Evolutionary conservation across 2,329 filamentous ascomycete genomes (phyloP).

Genomic region (Xylaria digitata): DNA sequence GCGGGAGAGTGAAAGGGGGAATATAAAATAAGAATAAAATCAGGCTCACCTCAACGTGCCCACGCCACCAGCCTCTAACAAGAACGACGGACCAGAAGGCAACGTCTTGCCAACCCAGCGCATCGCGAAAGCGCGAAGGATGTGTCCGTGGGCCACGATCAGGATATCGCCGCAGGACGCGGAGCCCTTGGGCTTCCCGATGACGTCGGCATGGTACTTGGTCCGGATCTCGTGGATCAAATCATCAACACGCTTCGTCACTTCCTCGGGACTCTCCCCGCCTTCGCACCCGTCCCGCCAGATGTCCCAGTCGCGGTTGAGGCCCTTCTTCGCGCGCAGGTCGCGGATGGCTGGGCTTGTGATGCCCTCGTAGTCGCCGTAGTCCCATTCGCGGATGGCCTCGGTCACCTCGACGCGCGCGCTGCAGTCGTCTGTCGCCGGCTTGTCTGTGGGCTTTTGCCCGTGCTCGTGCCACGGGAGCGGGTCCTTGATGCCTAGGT

Average conservation of each 20-base stretch:
- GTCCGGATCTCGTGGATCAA: conserved; percentile 80
- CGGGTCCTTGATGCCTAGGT: conserved; percentile 74
- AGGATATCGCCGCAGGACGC: conserved; percentile 72
- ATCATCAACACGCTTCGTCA: conserved; percentile 77
- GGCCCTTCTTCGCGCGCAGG: conserved; percentile 66
- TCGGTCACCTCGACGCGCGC: conserved; percentile 75
- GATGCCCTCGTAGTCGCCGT: conserved; percentile 87
- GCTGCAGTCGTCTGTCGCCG: conserved; percentile 59
- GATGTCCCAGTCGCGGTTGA: conserved; percentile 77
- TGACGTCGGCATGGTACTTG: conserved; percentile 71
- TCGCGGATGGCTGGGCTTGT: conserved; percentile 76
- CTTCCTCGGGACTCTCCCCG: conserved; percentile 80
- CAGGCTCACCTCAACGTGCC: conserved; percentile 75
- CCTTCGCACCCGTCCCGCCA: conserved; percentile 89
- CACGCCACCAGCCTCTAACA: conserved; percentile 90
- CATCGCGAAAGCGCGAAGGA: conserved; percentile 87
- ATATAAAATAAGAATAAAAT: neutral
- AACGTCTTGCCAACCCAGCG: conserved; percentile 82
- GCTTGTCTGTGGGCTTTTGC: conserved; percentile 46
- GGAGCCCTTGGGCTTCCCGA: conserved; percentile 62
- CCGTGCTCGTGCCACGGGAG: conserved; percentile 76
- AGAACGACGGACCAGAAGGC: conserved; percentile 78
- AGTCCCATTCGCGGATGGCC: conserved; percentile 86
- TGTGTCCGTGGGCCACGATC: conserved; percentile 90
- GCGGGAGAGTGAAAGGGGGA: neutral